Percentiles rank a stretch among this genome's conserved stretches.
Evolutionary conservation across 2,329 filamentous ascomycete genomes (phyloP).

Genomic region (Cercospora sp.): DNA sequence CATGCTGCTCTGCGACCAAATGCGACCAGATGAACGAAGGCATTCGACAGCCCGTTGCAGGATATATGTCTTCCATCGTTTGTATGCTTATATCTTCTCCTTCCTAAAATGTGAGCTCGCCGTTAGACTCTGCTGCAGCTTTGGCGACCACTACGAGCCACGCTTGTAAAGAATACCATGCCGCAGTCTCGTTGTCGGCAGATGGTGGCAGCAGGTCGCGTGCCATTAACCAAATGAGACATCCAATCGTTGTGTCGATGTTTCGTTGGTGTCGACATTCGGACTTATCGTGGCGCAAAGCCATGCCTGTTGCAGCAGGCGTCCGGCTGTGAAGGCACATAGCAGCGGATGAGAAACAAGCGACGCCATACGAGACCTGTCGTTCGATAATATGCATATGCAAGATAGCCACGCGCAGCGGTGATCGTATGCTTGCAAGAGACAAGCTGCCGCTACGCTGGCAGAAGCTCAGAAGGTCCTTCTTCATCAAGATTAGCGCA

Average conservation of each 20-base stretch:
- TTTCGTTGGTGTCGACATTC: background rate
- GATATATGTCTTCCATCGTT: background rate
- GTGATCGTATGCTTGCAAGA: background rate
- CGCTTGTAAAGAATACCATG: background rate
- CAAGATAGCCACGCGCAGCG: background rate
- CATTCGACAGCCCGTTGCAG: background rate
- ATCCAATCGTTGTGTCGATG: background rate
- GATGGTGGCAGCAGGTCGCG: background rate
- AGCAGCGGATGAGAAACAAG: background rate
- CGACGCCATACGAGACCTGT: background rate
- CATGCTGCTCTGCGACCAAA: background rate
- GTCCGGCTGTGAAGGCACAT: constrained; percentile 1
- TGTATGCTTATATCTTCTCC: background rate
- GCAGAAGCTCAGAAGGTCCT: constrained; percentile 11
- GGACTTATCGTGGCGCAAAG: background rate
- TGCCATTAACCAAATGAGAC: background rate
- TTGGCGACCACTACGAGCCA: background rate
- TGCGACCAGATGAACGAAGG: background rate
- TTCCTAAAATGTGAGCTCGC: background rate
- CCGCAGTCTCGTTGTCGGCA: background rate
- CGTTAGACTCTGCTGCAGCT: background rate
- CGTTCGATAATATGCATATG: background rate
- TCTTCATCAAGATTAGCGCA: constrained; percentile 4
- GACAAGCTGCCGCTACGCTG: background rate
- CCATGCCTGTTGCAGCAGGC: background rate